phyloP scores from a whole-genome alignment of 2,329 filamentous ascomycete genomes.

The Hypoxylon sp. region DNA sequence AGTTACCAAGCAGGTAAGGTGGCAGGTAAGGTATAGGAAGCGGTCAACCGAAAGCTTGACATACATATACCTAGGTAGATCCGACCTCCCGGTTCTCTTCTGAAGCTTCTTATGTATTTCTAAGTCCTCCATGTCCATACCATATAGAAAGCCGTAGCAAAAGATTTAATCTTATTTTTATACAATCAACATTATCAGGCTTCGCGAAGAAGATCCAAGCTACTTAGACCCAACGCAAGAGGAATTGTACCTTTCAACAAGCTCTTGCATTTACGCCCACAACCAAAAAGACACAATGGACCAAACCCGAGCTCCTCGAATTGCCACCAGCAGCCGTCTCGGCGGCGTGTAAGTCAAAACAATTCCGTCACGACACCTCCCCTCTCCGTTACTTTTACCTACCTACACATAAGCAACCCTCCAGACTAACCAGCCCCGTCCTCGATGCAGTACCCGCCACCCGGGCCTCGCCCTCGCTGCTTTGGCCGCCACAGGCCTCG shows the following conservation, averaged over 20 bases:
- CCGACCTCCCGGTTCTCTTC: not conserved
- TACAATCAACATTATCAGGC: too few relatives aligned
- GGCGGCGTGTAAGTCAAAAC: constrained; percentile 32
- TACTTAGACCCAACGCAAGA: not conserved
- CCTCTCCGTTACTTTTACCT: not conserved
- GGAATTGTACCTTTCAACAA: not conserved
- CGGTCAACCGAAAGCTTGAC: constrained; percentile 25
- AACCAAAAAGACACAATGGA: constrained; percentile 29
- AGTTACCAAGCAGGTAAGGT: not conserved
- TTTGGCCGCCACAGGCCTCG: constrained; percentile 48
- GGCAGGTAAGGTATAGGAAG: constrained; percentile 10
- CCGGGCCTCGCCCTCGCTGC: constrained; percentile 54
- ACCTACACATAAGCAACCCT: not conserved
- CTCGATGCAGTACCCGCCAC: constrained; percentile 51
- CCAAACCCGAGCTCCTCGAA: constrained; percentile 21
- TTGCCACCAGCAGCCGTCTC: constrained; percentile 25
- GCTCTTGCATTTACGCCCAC: not conserved
- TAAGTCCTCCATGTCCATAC: too few relatives aligned
- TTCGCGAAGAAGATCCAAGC: too few relatives aligned
- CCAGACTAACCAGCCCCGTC: constrained; percentile 13
- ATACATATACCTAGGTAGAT: not conserved
- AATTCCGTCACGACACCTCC: constrained; percentile 1
- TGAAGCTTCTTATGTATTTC: not conserved
- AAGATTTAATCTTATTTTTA: too few relatives aligned
- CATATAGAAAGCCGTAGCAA: too few relatives aligned